These are phyloP conservation scores for Leishmania tarentolae DNA, from an alignment of 208 protist species.

Conservation along the genomic window DNA sequence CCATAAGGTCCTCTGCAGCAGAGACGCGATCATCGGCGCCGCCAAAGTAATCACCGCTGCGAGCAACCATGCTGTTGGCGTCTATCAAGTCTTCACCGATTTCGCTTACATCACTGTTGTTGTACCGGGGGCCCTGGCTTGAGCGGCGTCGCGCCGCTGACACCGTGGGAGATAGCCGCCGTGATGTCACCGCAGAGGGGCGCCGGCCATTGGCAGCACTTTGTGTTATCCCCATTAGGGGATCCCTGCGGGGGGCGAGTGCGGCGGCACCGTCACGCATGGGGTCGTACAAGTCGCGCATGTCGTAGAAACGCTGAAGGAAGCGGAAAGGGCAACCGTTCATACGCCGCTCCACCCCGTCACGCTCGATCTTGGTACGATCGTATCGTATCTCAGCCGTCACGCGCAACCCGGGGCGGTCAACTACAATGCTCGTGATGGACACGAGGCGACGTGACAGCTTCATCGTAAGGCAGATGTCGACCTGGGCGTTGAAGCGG, in stretches of 20 bases:
- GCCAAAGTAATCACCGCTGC: constrained; percentile 22
- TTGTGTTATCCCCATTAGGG: neutral
- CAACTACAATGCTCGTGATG: constrained; percentile 59
- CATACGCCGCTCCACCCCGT: constrained; percentile 71
- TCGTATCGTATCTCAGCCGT: constrained; percentile 75
- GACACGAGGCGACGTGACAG: constrained; percentile 69
- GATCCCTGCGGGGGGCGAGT: constrained; percentile 7
- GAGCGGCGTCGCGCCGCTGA: constrained; percentile 17
- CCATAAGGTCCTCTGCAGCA: constrained; percentile 34
- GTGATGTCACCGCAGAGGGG: constrained; percentile 2
- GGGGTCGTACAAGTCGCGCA: constrained; percentile 59
- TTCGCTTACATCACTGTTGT: constrained; percentile 24
- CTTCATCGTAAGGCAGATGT: constrained; percentile 75
- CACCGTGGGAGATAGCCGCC: constrained; percentile 7
- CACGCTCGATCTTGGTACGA: constrained; percentile 42
- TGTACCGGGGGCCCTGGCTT: neutral
- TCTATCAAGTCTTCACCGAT: constrained; percentile 19
- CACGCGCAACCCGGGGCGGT: constrained; percentile 76
- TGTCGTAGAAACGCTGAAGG: constrained; percentile 76
- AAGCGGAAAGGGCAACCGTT: constrained; percentile 69
- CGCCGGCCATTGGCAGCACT: constrained; percentile 5
- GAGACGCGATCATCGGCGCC: constrained; percentile 34
- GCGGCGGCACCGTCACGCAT: constrained; percentile 22
- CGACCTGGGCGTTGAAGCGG: constrained; percentile 75
- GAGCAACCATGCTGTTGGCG: constrained; percentile 11